phyloP scores from a whole-genome alignment of 495 filamentous ascomycete species.

The Staphylotrichum tortipilum region DNA sequence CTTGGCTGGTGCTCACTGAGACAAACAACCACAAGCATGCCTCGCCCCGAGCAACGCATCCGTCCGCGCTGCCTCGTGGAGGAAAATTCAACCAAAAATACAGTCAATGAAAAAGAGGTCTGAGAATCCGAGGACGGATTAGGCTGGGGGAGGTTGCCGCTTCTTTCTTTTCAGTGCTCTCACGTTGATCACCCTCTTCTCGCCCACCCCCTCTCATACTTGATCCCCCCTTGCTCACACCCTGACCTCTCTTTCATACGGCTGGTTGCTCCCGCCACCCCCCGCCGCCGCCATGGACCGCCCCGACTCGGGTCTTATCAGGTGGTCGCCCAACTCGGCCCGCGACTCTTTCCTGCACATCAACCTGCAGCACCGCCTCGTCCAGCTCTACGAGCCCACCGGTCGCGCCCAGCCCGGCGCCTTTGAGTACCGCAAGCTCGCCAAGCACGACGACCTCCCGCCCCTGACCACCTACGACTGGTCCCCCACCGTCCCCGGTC shows the following conservation, averaged over 20 bases:
- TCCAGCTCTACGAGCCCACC: conserved; percentile 69
- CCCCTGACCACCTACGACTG: conserved; percentile 88
- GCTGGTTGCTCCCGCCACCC: too few species aligned
- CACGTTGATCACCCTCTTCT: neutral
- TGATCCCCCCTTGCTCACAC: neutral
- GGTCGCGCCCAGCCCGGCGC: conserved; percentile 44
- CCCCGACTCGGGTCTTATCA: conserved; percentile 51
- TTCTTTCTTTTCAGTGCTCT: neutral
- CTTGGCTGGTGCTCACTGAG: too few species aligned
- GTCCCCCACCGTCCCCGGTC: conserved; percentile 60
- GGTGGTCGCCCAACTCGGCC: conserved; percentile 78
- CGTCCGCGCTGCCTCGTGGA: too few species aligned
- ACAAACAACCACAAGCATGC: too few species aligned
- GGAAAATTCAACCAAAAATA: too few species aligned
- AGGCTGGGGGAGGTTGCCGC: neutral
- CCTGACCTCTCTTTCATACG: too few species aligned
- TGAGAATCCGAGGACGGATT: conserved; percentile 3
- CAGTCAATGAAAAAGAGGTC: too few species aligned
- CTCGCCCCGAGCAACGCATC: neutral
- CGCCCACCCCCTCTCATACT: neutral
- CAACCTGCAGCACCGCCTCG: conserved; percentile 69
- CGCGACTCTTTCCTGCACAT: conserved; percentile 67
- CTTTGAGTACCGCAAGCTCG: conserved; percentile 59
- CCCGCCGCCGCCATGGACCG: conserved; percentile 35
- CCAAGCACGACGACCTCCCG: conserved; percentile 73